Evolutionary conservation across 441 rosid genomes (phyloP).

Genomic region (Populus hybrid): DNA sequence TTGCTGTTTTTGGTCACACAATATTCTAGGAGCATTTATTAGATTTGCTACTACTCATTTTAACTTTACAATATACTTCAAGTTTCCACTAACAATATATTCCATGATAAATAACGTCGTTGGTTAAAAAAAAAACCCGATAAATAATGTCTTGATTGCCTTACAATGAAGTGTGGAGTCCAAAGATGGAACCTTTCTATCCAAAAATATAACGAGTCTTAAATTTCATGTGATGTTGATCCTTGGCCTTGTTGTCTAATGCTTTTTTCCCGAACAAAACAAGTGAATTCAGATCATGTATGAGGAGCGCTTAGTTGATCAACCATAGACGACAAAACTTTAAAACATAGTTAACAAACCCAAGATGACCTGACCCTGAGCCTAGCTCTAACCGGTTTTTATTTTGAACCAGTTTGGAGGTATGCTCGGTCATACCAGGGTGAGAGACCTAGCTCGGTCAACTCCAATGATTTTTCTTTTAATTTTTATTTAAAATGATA

Average conservation of each 20-base stretch:
- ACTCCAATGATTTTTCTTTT: too few species aligned
- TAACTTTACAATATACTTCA: not conserved
- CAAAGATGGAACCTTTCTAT: not conserved
- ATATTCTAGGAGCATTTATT: not conserved
- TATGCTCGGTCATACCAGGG: too few species aligned
- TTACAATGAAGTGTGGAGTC: not conserved
- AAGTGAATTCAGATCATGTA: not conserved
- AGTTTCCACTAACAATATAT: not conserved
- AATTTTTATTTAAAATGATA: too few species aligned
- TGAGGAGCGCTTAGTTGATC: not conserved
- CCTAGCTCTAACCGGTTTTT: too few species aligned
- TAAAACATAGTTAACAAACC: too few species aligned
- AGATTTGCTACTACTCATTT: not conserved
- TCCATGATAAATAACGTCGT: not conserved
- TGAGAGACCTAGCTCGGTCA: too few species aligned
- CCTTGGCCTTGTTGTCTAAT: not conserved
- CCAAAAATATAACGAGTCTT: not conserved
- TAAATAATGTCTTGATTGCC: not conserved
- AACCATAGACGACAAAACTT: not conserved
- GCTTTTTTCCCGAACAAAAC: not conserved
- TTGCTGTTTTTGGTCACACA: not conserved
- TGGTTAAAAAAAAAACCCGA: too few species aligned
- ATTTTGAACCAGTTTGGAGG: too few species aligned
- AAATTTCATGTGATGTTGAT: not conserved
- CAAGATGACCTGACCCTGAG: too few species aligned